Evolutionary conservation across 2,329 filamentous ascomycete genomes (phyloP), one percentile per base, ranked within the genome.

Genomic region (Didymella exigua): DNA sequence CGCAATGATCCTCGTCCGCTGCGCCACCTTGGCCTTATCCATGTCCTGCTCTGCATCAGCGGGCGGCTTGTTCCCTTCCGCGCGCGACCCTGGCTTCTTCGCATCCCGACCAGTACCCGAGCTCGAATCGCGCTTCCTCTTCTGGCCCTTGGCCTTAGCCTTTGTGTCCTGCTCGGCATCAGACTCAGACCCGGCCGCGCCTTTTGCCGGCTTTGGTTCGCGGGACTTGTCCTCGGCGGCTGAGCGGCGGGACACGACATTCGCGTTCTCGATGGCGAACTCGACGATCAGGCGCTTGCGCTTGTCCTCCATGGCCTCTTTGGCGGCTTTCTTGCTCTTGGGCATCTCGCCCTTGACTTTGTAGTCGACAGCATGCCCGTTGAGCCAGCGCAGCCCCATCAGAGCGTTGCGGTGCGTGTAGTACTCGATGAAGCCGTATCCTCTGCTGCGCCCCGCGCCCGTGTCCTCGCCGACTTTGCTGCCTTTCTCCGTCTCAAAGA

Each of bases 371-470:
- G 81, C 78, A 61, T 87, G 88, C 1, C 93, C 93, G 73, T 99
- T 99, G 53, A 99, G 82, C 87, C 91, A 98, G 41, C 95, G 84
- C 59, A 99, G 80, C 21, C 91, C 95, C 91, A 98, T 98, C 33
- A 99, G 82, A 13, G 95, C 95, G 81, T 89, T 93, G 44, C 95
- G 89, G 71, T 99, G 95, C 26, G 90, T 95, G 61, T 87, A 89
- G 77, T 97, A 99, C 78, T 99, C 95, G 63, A 99, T 89, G 79
- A 99, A 99, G 11, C 96, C 95, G 73, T 99, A 99, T 5, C 95
- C 95, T 73, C 93, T 86, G 73, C 90, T 95, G 71, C 90, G 85
- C 41, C 93, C 93, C 6, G 87, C 91, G 7, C 90, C 91, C 45
- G 81, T 86, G 37, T 84, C 82, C 76, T 96, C 92, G 8, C 83